These are phyloP conservation scores for Candida albicans DNA, from an alignment of 1,139 yeast species.

Conservation along the genomic window DNA sequence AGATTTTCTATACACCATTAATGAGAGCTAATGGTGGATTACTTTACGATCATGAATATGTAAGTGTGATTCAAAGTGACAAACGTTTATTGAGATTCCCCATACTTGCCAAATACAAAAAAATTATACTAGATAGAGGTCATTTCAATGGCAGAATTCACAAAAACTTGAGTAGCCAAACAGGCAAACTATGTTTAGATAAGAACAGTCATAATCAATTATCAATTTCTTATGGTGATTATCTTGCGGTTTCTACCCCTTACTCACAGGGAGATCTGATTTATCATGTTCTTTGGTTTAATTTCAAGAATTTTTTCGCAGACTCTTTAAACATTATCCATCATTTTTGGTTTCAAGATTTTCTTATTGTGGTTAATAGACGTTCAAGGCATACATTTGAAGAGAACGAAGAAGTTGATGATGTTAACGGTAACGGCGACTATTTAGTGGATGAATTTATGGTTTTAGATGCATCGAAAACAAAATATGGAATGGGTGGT, in stretches of 20 bases:
- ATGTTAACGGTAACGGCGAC: conserved; percentile 13
- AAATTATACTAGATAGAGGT: conserved; percentile 24
- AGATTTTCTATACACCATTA: conserved; percentile 25
- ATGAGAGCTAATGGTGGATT: conserved; percentile 19
- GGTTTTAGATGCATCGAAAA: conserved; percentile 32
- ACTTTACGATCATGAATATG: conserved; percentile 28
- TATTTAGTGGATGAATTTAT: conserved; percentile 38
- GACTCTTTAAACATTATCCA: conserved; percentile 36
- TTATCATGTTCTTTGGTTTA: conserved; percentile 44
- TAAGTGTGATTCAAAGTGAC: conserved; percentile 25
- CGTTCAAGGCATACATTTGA: conserved; percentile 20
- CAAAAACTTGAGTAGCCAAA: conserved; percentile 15
- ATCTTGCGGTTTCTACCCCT: conserved; percentile 41
- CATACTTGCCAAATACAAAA: conserved; percentile 31
- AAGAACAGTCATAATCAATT: conserved; percentile 30
- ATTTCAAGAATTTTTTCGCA: conserved; percentile 34
- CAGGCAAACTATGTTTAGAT: conserved; percentile 25
- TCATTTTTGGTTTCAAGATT: conserved; percentile 40
- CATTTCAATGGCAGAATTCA: conserved; percentile 19
- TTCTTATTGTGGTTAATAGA: conserved; percentile 37
- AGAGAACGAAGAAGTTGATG: conserved; percentile 12
- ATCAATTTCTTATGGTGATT: conserved; percentile 30
- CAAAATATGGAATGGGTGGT: conserved; percentile 40
- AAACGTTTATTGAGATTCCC: conserved; percentile 30
- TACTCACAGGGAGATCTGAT: conserved; percentile 23